These are phyloP conservation scores for Didymella lethalis DNA, from an alignment of 2,329 filamentous ascomycete species.

Conservation along the genomic window DNA sequence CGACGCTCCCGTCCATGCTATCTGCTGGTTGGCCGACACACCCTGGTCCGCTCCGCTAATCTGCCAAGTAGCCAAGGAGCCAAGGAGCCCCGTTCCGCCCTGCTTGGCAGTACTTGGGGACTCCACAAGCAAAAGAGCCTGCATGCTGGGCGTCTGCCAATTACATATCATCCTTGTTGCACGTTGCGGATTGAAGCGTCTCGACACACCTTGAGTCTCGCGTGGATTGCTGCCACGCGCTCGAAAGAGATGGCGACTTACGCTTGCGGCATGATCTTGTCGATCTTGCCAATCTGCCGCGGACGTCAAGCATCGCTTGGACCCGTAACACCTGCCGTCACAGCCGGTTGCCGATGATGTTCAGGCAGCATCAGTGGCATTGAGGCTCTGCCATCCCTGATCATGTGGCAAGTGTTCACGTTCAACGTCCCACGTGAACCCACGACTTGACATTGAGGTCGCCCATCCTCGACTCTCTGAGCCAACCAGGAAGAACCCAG, in stretches of 20 bases:
- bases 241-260: slow-evolving; percentile 1
- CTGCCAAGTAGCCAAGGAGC: slow-evolving; percentile 27
- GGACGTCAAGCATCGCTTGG: not conserved
- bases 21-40: slow-evolving; percentile 15
- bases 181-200: slow-evolving; percentile 20
- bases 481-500: too few relatives aligned
- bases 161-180: slow-evolving; percentile 6
- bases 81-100: slow-evolving; percentile 21
- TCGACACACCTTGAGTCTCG: slow-evolving; percentile 17
- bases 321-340: slow-evolving; percentile 2
- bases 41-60: slow-evolving; percentile 7
- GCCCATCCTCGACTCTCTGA: too few relatives aligned
- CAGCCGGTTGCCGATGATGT: not conserved
- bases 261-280: not conserved
- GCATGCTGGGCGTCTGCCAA: slow-evolving; percentile 12
- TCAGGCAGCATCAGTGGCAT: not conserved
- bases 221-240: slow-evolving; percentile 2
- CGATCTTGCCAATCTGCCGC: slow-evolving; percentile 2
- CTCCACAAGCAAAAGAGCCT: slow-evolving; percentile 19
- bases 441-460: too few relatives aligned
- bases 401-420: not conserved
- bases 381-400: not conserved
- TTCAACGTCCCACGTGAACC: too few relatives aligned
- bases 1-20: not conserved
- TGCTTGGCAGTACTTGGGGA: slow-evolving; percentile 24